A percentile compares a stretch with the other conserved stretches of the same genome.
Conservation (phyloP, 768 basidiomycete genomes). For the Rhodosporidiobolus sp. region DNA sequence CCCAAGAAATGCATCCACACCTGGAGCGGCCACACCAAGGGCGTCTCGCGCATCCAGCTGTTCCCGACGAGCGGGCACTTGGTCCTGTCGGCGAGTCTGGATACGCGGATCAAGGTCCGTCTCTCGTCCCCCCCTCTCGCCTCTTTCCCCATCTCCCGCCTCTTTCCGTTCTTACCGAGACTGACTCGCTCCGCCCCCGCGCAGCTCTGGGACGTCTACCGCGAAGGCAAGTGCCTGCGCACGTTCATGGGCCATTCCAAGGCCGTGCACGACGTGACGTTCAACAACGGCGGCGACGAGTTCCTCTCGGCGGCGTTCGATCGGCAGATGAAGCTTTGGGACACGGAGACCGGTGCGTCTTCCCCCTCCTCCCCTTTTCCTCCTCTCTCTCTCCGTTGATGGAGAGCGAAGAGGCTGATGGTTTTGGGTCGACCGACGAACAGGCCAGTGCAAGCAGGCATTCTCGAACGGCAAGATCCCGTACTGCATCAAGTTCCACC, state of each 20-base stretch:
- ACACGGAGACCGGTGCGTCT: constrained; percentile 77
- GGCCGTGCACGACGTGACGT: constrained; percentile 92
- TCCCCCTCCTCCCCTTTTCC: neutral
- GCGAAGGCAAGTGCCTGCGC: constrained; percentile 89
- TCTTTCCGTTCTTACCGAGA: constrained; percentile 13
- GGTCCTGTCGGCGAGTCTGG: constrained; percentile 90
- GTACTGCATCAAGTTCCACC: constrained; percentile 91
- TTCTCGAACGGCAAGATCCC: constrained; percentile 98
- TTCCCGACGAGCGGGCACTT: constrained; percentile 93
- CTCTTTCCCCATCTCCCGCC: neutral
- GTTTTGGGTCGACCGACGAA: accelerated
- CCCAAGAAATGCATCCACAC: constrained; percentile 95
- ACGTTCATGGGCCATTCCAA: constrained; percentile 97
- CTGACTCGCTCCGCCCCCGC: neutral
- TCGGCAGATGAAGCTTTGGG: constrained; percentile 98
- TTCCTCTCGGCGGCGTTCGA: constrained; percentile 95
- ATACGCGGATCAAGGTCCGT: constrained; percentile 90
- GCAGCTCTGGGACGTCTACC: constrained; percentile 98
- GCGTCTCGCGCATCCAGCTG: constrained; percentile 85
- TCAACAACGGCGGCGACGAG: constrained; percentile 83
- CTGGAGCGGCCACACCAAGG: constrained; percentile 96
- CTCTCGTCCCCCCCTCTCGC: constrained; percentile 1
- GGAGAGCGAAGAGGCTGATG: neutral
- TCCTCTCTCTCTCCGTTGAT: too few relatives aligned
- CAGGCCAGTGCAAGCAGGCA: constrained; percentile 84